Evolutionary conservation across 257 asterid species (phyloP).

Genomic region (Sherardia arvensis): DNA sequence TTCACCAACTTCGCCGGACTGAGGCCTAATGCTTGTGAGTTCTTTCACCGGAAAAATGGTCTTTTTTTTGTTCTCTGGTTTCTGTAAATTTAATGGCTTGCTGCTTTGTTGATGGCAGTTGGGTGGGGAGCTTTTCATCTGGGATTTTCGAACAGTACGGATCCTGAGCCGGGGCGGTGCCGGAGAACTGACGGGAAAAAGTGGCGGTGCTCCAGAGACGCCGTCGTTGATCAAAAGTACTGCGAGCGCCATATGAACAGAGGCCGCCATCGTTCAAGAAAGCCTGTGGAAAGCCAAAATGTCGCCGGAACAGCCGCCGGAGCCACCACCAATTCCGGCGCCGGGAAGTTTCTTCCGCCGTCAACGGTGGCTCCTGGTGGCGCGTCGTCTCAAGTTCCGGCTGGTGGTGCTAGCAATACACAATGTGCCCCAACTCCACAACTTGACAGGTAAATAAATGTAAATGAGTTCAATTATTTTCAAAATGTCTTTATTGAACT

Average conservation of each 20-base stretch:
- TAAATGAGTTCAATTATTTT: neutral
- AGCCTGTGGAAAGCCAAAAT: slow-evolving; percentile 97
- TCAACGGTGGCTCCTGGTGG: slow-evolving; percentile 32
- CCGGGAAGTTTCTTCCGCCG: slow-evolving; percentile 23
- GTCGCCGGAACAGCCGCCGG: slow-evolving; percentile 16
- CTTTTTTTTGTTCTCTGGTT: neutral
- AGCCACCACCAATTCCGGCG: slow-evolving; percentile 14
- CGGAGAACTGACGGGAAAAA: slow-evolving; percentile 95
- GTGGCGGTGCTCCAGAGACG: slow-evolving; percentile 99
- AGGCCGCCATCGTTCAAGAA: slow-evolving; percentile 99
- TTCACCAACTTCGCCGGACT: slow-evolving; percentile 22
- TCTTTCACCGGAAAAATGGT: neutral
- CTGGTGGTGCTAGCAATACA: slow-evolving; percentile 17
- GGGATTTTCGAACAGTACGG: slow-evolving; percentile 58
- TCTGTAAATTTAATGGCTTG: neutral
- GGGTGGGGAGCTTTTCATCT: slow-evolving; percentile 88
- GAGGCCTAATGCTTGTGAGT: slow-evolving; percentile 23
- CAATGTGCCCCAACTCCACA: slow-evolving; percentile 27
- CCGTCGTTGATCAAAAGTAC: slow-evolving; percentile 79
- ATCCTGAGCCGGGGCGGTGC: slow-evolving; percentile 98
- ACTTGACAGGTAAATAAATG: slow-evolving; percentile 31
- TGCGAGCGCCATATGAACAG: slow-evolving; percentile 98
- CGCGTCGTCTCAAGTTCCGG: slow-evolving; percentile 30
- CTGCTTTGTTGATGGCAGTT: slow-evolving; percentile 28
- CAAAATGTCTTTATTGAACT: too few species aligned